Evolutionary conservation across 2,329 filamentous ascomycete genomes (phyloP), one percentile per base, ranked within the genome.

Genomic region (Hirsutella minnesotensis): DNA sequence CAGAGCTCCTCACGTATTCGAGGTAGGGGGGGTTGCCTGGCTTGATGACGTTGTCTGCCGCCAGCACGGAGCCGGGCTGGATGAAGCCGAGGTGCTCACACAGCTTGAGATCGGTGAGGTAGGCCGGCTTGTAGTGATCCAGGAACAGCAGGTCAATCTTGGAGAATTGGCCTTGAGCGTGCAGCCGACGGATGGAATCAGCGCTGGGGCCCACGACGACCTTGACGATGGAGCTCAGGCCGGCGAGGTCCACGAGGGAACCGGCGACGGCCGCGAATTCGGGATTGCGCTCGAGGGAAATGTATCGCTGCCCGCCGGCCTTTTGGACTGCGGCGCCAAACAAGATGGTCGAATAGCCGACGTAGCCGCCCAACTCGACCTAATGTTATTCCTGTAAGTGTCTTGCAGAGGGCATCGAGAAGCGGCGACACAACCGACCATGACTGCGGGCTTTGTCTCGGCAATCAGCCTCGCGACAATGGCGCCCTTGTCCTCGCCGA

Each of bases 61-160:
- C 79, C 18, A 83, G 61, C 0, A 83, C 70, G 1, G 73, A 73
- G 0, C 83, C 83, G 0, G 72, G 68, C 0, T 65, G 67, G 3
- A 92, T 67, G 30, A 90, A 57, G 0, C 70, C 72, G 5, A 89
- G 64, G 33, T 83, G 70, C 63, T 92, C 86, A 56, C 81, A 86
- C 0, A 88, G 70, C 62, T 87, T 87, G 47, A 90, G 61, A 52
- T 92, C 86, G 0, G 75, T 71, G 1, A 74, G 76, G 57, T 90
- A 92, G 0, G 79, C 75, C 1, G 82, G 81, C 60, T 90, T 89
- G 61, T 82, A 81, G 59, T 92, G 86, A 53, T 92, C 86, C 30
- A 92, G 64, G 59, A 92, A 90, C 59, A 88, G 66, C 33, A 89
- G 62, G 51, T 87, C 83, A 46, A 88, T 75, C 38, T 72, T 68